Evolutionary conservation across 352 stramenopile species (phyloP), one percentile per base, ranked within the genome.

Genomic region (Globisporangium polare): DNA sequence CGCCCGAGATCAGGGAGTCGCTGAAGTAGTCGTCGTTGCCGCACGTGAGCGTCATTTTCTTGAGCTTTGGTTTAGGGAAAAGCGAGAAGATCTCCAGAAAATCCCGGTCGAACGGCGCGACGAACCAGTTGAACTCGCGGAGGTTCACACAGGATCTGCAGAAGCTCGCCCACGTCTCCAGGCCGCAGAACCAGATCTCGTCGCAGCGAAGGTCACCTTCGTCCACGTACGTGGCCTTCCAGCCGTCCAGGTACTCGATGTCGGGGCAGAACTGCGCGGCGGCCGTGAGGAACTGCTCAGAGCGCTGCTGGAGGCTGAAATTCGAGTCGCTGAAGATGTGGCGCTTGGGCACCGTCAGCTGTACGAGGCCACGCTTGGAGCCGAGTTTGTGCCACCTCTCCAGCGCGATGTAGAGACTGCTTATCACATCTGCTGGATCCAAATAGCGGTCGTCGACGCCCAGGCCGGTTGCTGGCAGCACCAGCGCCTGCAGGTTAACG

Each of bases 101-200:
- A 18, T 42, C 6, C 9, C 35, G 22, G 18, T 45, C 35, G 24
- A 57, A 42, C 1, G 51, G 51, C 18, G 20, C 35, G 15, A 42
- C 29, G 29, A 43, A 33, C 26, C 51, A 57, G 27, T 33, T 57
- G 51, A 57, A 42, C 20, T 33, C 20, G 18, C 51, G 51, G 6
- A 57, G 20, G 4, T 57, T 57, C 18, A 22, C 24, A 27, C 51
- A 57, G 6, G 51, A 43, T 41, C 51, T 26, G 22, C 51, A 57
- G 35, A 57, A 57, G 29, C 45, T 45, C n/a, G 15, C 18, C 51
- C 51, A 43, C 35, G 51, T 31, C 7, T 42, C 29, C 24, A 45
- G 7, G 5, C 22, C 22, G 43, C 63, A 65, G 26, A 50, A n/a
- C 35, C 35, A 17, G 35, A 41, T 41, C 35, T 41, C 35, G 35